Base-by-base conservation (phyloP, 1,139 yeast genomes). In the Petasospora rhodanensis region DNA sequence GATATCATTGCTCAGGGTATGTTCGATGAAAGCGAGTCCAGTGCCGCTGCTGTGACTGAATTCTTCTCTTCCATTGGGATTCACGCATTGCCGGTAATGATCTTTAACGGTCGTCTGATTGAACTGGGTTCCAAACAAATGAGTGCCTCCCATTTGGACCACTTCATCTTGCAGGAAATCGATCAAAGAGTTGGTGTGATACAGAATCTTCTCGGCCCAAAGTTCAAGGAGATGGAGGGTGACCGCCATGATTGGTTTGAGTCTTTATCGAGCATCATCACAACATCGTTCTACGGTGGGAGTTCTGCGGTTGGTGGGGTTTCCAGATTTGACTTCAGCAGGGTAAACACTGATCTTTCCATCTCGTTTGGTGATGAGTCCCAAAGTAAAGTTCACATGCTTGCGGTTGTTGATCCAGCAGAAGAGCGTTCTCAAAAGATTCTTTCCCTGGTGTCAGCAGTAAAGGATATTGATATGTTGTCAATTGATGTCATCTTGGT, bases 341-440 rank as follows among this genome's bases (percentile, higher is more conserved):
- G 62, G 40, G 58, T 61, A 24, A 51, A 52, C 31, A 52, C 54
- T 4, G 42, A 34, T 2, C 32, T 29, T 16, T 31, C 45, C 3
- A 47, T 44, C 18, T 20, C 24, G 11, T 26, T 42, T 48, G 37
- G 49, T 35, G 28, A 43, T 28, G 52, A 64, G 41, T 14, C 37
- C 32, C 20, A 35, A 14, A 45, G 51, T 42, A 48, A 64, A 8
- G 55, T 77, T 14, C 79, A 79, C 39, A 51, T 89, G 3, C 57
- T 74, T 6, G 62, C 82, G 1, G 61, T 83, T 3, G 47, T 84
- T 25, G 89, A 91, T 54, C 97, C 97, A 2, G 55, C 78, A 5
- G 71, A 73, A 38, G 86, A 81, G 44, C 51, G 62, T 16, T 72
- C 95, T 0, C 96, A 85, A 49, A 74, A 73, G 34, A 50, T 77